Evolutionary conservation across 1,284 basidiomycete genomes (phyloP).

Genomic region (Apiotrichum veenhuisii): DNA sequence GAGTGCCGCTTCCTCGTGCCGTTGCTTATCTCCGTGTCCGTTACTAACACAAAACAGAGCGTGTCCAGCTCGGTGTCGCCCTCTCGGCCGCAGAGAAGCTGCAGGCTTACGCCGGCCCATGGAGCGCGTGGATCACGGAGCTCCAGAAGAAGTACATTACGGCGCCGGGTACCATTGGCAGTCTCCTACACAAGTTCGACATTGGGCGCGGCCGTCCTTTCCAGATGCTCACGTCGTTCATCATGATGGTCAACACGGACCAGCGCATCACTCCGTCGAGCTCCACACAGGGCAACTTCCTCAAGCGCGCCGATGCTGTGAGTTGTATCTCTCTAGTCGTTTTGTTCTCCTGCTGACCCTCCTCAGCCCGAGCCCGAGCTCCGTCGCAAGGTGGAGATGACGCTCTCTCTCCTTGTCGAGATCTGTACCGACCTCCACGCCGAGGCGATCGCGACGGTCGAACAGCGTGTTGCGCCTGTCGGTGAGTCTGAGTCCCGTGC

Average conservation of each 20-base stretch:
- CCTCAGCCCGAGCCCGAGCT: conserved; percentile 27
- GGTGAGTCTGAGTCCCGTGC: no score
- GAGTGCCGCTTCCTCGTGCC: conserved; percentile 10
- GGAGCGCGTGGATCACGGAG: conserved; percentile 29
- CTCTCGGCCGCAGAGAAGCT: conserved; percentile 44
- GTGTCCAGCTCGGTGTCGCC: conserved; percentile 46
- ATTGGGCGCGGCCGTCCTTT: conserved; percentile 28
- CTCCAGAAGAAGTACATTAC: conserved; percentile 34
- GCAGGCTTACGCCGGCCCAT: conserved; percentile 37
- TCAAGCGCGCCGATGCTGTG: conserved; percentile 23
- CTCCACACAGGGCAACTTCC: conserved; percentile 14
- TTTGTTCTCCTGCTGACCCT: neutral
- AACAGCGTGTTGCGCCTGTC: conserved; percentile 35
- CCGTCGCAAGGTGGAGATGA: conserved; percentile 27
- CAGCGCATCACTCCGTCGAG: conserved; percentile 2
- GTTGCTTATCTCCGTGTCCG: neutral
- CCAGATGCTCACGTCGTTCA: conserved; percentile 26
- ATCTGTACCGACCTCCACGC: conserved; percentile 29
- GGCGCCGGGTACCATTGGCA: conserved; percentile 18
- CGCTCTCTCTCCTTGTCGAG: conserved; percentile 32
- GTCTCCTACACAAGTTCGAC: conserved; percentile 20
- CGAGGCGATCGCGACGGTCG: conserved; percentile 27
- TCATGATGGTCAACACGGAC: conserved; percentile 21
- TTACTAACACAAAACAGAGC: conserved; percentile 28
- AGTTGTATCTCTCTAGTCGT: neutral